Evolutionary conservation across 805 yeast species (phyloP), one percentile per base, ranked within the genome.

Genomic region (Tetrapisispora pingtungensis): DNA sequence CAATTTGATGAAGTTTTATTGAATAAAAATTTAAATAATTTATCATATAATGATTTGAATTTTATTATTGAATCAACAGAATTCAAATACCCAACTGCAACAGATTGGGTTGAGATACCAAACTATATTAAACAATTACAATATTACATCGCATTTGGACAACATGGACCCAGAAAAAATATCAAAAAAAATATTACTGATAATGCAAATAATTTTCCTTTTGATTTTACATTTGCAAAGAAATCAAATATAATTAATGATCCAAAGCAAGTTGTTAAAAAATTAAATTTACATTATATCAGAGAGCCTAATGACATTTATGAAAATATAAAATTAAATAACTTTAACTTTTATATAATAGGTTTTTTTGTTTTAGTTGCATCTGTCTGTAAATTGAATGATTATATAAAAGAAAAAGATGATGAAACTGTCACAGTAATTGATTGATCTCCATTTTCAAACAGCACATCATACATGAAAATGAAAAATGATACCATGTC

Each of bases 81-180:
- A 13, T 4, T 7, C 7, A 30, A 38, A 8, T 7, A 37, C 13
- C 40, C 38, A n/a, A 26, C 22, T n/a, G 37, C 36, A n/a, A 69
- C 69, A 42, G 69, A 73, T 43, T 84, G 94, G 94, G 58, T 59
- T 2, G 61, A 66, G 34, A 50, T 81, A 37, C 67, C 75, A 4
- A 48, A 48, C 12, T 70, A 73, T 41, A 72, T 72, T 42, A 81
- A 81, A 55, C 67, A 73, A 48, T 66, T 81, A 49, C 71, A 77
- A 10, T 81, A 77, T 58, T 80, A 72, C 64, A 70, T 80, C 27
- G 71, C 80, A 0, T 84, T 78, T 60, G 89, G 89, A 2, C 69
- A 80, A 40, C 76, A 83, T 72, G 93, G 88, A 0, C 80, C 78
- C 1, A 69, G 94, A 49, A 78, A 74, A 40, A 74, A 74, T 18